These are phyloP conservation scores for Calonectria pteridis DNA, from an alignment of 2,329 filamentous ascomycete genomes.

Conservation along the genomic window DNA sequence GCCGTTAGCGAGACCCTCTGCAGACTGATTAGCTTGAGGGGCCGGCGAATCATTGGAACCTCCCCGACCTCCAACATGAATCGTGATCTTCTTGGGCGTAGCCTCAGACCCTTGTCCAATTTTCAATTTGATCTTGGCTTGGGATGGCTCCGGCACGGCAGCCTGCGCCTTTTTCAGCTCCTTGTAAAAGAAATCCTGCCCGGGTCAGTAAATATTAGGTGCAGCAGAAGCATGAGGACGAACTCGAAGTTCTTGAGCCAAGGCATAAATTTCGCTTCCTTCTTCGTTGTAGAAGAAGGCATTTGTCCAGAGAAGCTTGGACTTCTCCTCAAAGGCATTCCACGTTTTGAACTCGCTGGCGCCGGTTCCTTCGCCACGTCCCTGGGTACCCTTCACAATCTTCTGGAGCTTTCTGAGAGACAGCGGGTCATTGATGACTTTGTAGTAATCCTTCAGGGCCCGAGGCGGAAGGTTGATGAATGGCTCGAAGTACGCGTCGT, in stretches of 20 bases:
- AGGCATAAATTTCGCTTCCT: constrained; percentile 83
- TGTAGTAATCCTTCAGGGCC: constrained; percentile 86
- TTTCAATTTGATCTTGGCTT: constrained; percentile 86
- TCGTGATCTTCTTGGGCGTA: constrained; percentile 74
- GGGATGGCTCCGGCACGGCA: constrained; percentile 77
- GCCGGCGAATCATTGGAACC: constrained; percentile 66
- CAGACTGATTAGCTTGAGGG: constrained; percentile 51
- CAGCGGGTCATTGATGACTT: constrained; percentile 83
- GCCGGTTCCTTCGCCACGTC: constrained; percentile 73
- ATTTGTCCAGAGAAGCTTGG: constrained; percentile 88
- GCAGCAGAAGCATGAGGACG: neutral
- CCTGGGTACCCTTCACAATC: constrained; percentile 78
- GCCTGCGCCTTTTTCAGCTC: constrained; percentile 79
- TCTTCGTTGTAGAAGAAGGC: constrained; percentile 93
- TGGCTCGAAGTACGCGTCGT: constrained; percentile 77
- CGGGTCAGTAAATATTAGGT: constrained; percentile 29
- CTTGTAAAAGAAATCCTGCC: constrained; percentile 76
- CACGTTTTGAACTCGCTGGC: constrained; percentile 82
- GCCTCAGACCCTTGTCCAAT: constrained; percentile 65
- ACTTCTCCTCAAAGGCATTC: constrained; percentile 83
- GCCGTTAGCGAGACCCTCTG: constrained; percentile 38
- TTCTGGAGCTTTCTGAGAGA: constrained; percentile 85
- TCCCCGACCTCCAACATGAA: constrained; percentile 74
- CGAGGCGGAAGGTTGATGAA: constrained; percentile 85
- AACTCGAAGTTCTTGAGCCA: constrained; percentile 86